Evolutionary conservation across 2,329 filamentous ascomycete species (phyloP).

Genomic region (Didymella pomorum): DNA sequence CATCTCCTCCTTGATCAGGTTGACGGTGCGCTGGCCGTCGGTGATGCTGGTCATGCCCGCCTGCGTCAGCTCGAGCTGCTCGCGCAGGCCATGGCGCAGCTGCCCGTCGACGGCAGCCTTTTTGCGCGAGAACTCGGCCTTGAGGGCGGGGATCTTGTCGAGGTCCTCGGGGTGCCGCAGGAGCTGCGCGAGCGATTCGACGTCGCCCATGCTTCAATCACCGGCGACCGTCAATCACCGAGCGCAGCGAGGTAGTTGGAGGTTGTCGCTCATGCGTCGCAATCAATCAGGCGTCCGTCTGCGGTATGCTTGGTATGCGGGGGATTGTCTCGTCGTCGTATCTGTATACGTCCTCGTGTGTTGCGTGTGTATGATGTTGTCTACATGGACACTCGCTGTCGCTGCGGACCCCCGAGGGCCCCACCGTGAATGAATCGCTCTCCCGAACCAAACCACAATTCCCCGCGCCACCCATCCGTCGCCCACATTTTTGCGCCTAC

Average conservation of each 20-base stretch:
- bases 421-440: neutral
- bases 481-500: conserved; percentile 12
- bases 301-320: neutral
- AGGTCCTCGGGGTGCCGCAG: conserved; percentile 96
- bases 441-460: neutral
- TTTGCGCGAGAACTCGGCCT: conserved; percentile 92
- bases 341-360: neutral
- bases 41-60: conserved; percentile 87
- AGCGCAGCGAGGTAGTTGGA: neutral
- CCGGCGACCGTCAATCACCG: neutral
- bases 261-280: neutral
- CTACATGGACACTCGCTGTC: neutral
- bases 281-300: no score
- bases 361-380: neutral
- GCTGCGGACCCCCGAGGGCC: neutral
- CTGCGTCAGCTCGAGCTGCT: conserved; percentile 94
- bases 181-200: conserved; percentile 78
- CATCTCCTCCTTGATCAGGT: conserved; percentile 96
- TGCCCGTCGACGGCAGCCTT: conserved; percentile 91
- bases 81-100: conserved; percentile 84
- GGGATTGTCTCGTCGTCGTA: neutral
- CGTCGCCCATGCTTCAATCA: conserved; percentile 77
- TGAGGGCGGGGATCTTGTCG: conserved; percentile 90
- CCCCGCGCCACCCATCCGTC: neutral
- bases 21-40: conserved; percentile 90